A percentile compares a stretch with the other conserved stretches of the same genome.
Evolutionary conservation across 2,329 filamentous ascomycete genomes (phyloP).

Genomic region (Ophiocordyceps camponoti-leonardi): DNA sequence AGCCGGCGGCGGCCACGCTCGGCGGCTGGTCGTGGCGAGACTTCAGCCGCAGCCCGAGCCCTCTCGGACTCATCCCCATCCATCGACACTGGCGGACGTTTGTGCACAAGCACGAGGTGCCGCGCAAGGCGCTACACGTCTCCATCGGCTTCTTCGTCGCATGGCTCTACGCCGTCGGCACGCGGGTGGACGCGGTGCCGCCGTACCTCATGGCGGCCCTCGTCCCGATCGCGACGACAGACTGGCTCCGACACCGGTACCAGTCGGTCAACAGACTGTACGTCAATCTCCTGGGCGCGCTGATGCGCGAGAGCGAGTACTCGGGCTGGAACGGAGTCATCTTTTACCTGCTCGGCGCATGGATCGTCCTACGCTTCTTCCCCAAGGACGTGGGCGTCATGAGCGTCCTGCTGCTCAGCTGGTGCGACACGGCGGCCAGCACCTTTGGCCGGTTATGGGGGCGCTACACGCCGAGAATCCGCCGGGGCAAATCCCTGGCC

Average conservation of each 20-base stretch:
- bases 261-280: slow-evolving; percentile 74
- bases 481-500: slow-evolving; percentile 79
- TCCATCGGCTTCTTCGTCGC: slow-evolving; percentile 92
- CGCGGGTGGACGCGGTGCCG: slow-evolving; percentile 61
- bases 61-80: slow-evolving; percentile 85
- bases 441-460: slow-evolving; percentile 87
- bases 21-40: slow-evolving; percentile 65
- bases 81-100: slow-evolving; percentile 83
- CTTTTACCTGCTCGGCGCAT: slow-evolving; percentile 85
- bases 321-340: slow-evolving; percentile 92
- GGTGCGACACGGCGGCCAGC: slow-evolving; percentile 94
- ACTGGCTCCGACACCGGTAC: slow-evolving; percentile 70
- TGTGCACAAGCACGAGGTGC: slow-evolving; percentile 93
- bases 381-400: slow-evolving; percentile 89
- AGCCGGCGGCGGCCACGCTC: slow-evolving; percentile 37
- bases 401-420: slow-evolving; percentile 77
- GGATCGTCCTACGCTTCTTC: slow-evolving; percentile 69
- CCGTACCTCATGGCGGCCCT: slow-evolving; percentile 69
- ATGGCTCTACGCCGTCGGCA: slow-evolving; percentile 65
- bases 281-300: slow-evolving; percentile 64
- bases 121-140: slow-evolving; percentile 81
- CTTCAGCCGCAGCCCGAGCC: slow-evolving; percentile 80
- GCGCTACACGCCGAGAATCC: slow-evolving; percentile 69
- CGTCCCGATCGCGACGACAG: slow-evolving; percentile 67
- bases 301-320: slow-evolving; percentile 96